Conservation (phyloP, 345 rosid species). For the Citrus unshiu region DNA sequence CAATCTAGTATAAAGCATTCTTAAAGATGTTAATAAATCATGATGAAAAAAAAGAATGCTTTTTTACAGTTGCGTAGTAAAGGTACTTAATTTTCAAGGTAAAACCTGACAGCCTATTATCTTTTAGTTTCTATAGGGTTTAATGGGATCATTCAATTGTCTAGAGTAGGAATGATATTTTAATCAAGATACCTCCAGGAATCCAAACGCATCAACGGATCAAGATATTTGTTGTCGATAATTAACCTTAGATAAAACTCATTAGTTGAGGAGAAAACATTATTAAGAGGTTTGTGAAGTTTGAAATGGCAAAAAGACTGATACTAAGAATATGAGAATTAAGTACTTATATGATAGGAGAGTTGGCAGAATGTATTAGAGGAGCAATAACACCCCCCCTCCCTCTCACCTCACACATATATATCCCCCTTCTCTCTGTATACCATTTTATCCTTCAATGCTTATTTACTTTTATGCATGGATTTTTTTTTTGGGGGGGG, state of each 20-base stretch:
- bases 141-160: background rate
- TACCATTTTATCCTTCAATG: no score
- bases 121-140: background rate
- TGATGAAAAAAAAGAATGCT: background rate
- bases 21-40: background rate
- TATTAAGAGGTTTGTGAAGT: background rate
- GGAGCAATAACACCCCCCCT: background rate
- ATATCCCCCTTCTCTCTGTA: no score
- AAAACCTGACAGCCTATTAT: background rate
- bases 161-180: background rate
- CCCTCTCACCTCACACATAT: rapidly evolving
- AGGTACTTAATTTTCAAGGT: background rate
- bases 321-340: background rate
- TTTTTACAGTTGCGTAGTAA: background rate
- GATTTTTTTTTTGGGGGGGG: no score
- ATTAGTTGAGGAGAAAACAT: background rate
- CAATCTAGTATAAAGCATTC: background rate
- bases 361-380: background rate
- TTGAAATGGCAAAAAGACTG: background rate
- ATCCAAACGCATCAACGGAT: background rate
- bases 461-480: no score
- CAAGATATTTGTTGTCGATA: background rate
- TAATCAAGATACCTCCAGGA: background rate
- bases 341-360: background rate
- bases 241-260: background rate